Evolutionary conservation across 331 rosid species (phyloP), one percentile per base, ranked within the genome.

Genomic region (Cucumis variabilis): DNA sequence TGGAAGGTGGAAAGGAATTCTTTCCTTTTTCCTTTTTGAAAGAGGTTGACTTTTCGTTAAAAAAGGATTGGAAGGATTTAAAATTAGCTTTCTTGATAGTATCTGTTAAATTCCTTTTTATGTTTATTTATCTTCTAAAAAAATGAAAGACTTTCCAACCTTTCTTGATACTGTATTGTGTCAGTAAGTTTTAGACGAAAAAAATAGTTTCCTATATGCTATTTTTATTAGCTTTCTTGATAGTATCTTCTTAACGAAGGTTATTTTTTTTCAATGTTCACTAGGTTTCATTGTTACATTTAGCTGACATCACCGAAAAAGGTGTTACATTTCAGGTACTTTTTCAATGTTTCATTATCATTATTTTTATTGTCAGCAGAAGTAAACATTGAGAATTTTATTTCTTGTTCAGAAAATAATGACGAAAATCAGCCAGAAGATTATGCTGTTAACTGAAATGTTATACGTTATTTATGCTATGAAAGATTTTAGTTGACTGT

Each of bases 271-370:
- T 87, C 86, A 17, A 83, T 90, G 88, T 86, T 85, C 21, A 83
- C 72, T 89, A 96, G 98, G 99, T 97, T 58, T 97, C 98, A 23
- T 88, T 97, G 86, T 86, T 97, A 92, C 98, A 95, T 93, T 94
- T 97, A 89, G 99, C 99, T 58, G 99, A 97, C 90, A 97, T 97
- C 89, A 97, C 99, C 14, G 98, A 97, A 87, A 88, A 95, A 91
- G 98, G 98, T 30, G 99, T 97, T 86, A 95, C 98, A 50, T 97
- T 97, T 95, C 99, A 95, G 98, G 99, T 97, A 90, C 60, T 19
- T 74, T 69, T 82, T 81, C 12, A 44, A 17, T 83, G 76, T 37
- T 9, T 33, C 3, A 33, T 72, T 20, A 72, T 72, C 78, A 33
- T 48, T 11, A 48, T 48, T 48, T 9, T 17, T 60, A 60, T 60